Base-by-base conservation (phyloP, 805 yeast genomes). In the Wickerhamomyces queroliae region DNA sequence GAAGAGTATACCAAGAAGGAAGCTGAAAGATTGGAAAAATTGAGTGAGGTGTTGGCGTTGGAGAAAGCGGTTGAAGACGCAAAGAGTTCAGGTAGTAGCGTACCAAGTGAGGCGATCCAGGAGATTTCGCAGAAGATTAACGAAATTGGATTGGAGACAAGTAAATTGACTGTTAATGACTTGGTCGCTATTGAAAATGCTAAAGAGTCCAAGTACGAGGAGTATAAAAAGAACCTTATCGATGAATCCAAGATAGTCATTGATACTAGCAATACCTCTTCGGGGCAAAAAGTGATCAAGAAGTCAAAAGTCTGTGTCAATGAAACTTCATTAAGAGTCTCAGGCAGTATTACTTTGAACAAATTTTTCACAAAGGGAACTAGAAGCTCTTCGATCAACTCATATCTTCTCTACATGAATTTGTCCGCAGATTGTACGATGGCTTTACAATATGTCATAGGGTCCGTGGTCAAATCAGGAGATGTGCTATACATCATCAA, bases 391-490 rank as follows among this genome's bases (percentile, higher is more conserved):
- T 41, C 45, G 4, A 49, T 70, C n/a, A 77, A 78, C 49, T 74
- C 85, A 55, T 87, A 80, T 58, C 62, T 89, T 35, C 72, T 88
- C 17, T 87, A 93, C 53, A 75, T 83, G 66, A 96, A 90, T 57
- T 72, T 83, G 46, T 79, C 91, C 4, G 83, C 87, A 0, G 96
- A 88, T 56, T 81, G 95, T 2, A 69, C 72, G 28, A 84, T 83
- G 59, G 93, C 96, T 0, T 67, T 90, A 18, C 93, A 87, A 52
- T 89, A 96, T 84, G 76, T 89, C 32, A 69, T 90, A 49, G 97
- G 97, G 2, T 76, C 95, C 0, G 82, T 88, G 1, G 68, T 89
- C 35, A 83, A 80, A 18, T 89, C 86, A 53, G 93, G 93, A 0
- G 83, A 88, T 39, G 87, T 89, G 1, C 61, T 89, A 39, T 86